phyloP scores from a whole-genome alignment of 2,329 filamentous ascomycete genomes.

The Trematosphaeria pertusa region DNA sequence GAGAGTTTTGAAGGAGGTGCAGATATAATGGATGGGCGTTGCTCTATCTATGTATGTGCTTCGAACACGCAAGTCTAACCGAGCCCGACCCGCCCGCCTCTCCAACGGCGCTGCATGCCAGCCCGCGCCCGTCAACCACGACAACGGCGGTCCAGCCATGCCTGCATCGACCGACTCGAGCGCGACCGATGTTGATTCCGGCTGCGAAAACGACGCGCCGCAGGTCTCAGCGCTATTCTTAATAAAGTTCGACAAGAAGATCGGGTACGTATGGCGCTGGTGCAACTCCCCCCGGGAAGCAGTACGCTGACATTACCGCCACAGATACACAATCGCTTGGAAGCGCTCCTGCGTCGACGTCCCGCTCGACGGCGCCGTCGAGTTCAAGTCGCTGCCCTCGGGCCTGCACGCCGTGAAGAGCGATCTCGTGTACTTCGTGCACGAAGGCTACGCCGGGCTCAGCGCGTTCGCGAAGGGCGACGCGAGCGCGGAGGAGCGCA shows the following conservation, averaged over 20 bases:
- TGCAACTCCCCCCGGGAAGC: conserved; percentile 6
- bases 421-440: conserved; percentile 92
- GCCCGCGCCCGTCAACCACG: neutral
- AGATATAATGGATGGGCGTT: no score
- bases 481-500: conserved; percentile 78
- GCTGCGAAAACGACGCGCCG: conserved; percentile 29
- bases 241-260: conserved; percentile 90
- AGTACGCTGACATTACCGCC: conserved; percentile 17
- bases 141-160: conserved; percentile 22
- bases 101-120: no score
- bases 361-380: conserved; percentile 81
- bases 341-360: conserved; percentile 73
- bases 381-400: conserved; percentile 95
- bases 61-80: no score
- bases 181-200: conserved; percentile 32
- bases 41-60: no score
- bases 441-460: conserved; percentile 82
- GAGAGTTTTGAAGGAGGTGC: no score
- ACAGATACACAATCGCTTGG: conserved; percentile 84
- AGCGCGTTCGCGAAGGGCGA: conserved; percentile 90
- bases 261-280: conserved; percentile 66
- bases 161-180: conserved; percentile 40
- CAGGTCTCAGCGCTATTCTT: conserved; percentile 77
- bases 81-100: no score
- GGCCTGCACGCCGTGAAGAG: conserved; percentile 87